Evolutionary conservation across 768 basidiomycete species (phyloP).

Genomic region (Lyophyllum semitale): DNA sequence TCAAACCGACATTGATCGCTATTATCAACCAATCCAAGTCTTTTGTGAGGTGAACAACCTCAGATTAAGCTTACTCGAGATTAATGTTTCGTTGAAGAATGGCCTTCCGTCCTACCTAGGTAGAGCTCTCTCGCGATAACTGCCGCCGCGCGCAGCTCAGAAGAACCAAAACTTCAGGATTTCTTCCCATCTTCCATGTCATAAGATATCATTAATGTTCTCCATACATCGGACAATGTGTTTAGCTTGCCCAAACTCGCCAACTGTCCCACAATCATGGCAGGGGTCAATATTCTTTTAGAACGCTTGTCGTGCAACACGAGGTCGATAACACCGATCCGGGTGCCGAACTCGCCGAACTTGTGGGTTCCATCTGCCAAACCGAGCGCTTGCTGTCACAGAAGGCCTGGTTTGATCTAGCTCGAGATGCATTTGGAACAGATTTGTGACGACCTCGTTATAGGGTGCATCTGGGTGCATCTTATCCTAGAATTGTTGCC

Average conservation of each 20-base stretch:
- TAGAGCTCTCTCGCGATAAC: not conserved
- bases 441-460: slow-evolving; percentile 24
- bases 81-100: not conserved
- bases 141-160: not conserved
- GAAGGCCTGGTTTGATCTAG: slow-evolving; percentile 28
- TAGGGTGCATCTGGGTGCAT: slow-evolving; percentile 23
- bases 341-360: slow-evolving; percentile 26
- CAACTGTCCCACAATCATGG: slow-evolving; percentile 8
- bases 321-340: slow-evolving; percentile 33
- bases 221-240: not conserved
- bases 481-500: slow-evolving; percentile 23
- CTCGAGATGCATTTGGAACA: slow-evolving; percentile 11
- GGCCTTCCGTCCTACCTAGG: not conserved
- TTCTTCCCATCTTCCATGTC: not conserved
- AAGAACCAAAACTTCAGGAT: not conserved
- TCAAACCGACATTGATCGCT: not conserved
- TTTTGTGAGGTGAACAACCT: not conserved
- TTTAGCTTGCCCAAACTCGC: not conserved
- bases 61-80: not conserved
- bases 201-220: not conserved
- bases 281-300: not conserved
- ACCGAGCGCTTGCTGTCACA: slow-evolving; percentile 10
- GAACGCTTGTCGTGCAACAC: slow-evolving; percentile 19
- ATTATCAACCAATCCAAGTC: not conserved
- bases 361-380: slow-evolving; percentile 20